Conservation (phyloP, 2,329 filamentous ascomycete species). For the Metarhizium brunneum region DNA sequence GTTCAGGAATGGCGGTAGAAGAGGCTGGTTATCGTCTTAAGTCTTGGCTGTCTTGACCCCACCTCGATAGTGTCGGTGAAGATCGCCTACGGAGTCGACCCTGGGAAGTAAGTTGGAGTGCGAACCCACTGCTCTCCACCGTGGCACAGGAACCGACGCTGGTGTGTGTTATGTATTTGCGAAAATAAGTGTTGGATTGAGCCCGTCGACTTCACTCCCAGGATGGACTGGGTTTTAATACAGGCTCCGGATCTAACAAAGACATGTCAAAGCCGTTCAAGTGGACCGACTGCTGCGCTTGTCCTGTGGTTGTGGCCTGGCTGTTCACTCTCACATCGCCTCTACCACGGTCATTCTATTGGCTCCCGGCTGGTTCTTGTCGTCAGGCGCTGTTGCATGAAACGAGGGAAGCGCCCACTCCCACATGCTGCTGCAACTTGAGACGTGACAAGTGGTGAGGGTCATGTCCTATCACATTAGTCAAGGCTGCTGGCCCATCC, state of each 20-base stretch:
- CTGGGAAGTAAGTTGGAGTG: conserved; percentile 6
- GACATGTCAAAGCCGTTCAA: neutral
- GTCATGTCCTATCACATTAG: conserved; percentile 4
- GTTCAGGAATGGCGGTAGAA: neutral
- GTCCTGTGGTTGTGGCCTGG: too few relatives aligned
- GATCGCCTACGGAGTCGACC: conserved; percentile 5
- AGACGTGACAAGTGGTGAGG: conserved; percentile 9
- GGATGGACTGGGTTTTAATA: neutral
- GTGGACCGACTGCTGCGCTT: neutral
- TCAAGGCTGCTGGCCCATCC: too few relatives aligned
- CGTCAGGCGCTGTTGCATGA: conserved; percentile 3
- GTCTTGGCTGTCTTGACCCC: neutral
- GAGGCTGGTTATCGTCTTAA: neutral
- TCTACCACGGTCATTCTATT: neutral
- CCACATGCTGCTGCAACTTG: neutral
- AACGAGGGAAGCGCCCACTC: conserved; percentile 1
- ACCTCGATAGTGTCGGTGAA: conserved; percentile 10
- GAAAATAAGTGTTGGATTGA: neutral
- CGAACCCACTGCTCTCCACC: conserved; percentile 7
- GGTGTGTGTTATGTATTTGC: neutral
- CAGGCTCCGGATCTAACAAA: neutral
- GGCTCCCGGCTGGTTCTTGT: neutral
- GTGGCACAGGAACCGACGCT: conserved; percentile 3
- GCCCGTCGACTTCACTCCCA: neutral
- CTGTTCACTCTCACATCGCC: neutral